Conservation (phyloP, 371 early-diverging fungal species). For the Mucor lusitanicus region DNA sequence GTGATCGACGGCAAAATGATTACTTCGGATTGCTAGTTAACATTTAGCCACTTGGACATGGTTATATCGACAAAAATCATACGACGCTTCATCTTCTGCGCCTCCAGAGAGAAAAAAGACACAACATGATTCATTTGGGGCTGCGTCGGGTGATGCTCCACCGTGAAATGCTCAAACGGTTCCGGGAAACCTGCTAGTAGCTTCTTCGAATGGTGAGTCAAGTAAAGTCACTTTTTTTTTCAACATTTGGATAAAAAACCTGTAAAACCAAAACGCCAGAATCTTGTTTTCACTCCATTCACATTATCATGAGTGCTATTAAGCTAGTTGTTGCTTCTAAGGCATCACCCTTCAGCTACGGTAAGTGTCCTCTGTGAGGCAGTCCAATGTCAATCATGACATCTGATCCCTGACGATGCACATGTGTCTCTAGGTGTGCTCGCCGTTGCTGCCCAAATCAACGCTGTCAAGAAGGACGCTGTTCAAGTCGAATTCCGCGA, state of each 20-base stretch:
- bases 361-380: conserved; percentile 11
- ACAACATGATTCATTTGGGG: not conserved
- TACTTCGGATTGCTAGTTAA: too few relatives aligned
- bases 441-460: conserved; percentile 42
- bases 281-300: not conserved
- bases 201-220: not conserved
- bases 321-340: conserved; percentile 45
- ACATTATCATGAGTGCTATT: conserved; percentile 20
- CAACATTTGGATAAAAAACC: not conserved
- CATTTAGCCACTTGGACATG: too few relatives aligned
- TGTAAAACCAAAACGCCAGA: not conserved
- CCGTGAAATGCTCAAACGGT: not conserved
- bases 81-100: not conserved
- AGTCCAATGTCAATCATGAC: not conserved
- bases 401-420: not conserved
- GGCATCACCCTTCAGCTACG: conserved; percentile 42
- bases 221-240: conserved; percentile 1
- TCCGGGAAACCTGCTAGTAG: too few relatives aligned
- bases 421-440: conserved; percentile 25
- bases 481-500: conserved; percentile 43
- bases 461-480: conserved; percentile 42
- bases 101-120: too few relatives aligned
- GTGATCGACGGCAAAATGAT: too few relatives aligned
- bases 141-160: not conserved
- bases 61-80: not conserved